A percentile compares a stretch with the other conserved stretches of the same genome.
Conservation (phyloP, 371 early-diverging fungal species). For the Mortierella sp. region DNA sequence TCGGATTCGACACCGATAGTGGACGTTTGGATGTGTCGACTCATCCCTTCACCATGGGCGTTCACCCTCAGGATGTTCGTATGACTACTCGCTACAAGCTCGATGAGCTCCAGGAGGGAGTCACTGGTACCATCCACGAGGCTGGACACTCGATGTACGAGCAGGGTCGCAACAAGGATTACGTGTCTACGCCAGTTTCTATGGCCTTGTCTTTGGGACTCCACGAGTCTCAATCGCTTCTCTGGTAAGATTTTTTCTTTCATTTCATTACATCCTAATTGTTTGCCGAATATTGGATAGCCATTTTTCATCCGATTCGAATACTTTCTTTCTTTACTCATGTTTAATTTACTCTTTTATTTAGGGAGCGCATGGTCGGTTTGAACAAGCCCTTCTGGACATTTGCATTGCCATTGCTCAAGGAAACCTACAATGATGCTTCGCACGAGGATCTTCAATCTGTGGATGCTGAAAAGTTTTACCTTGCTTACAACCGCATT, state of each 20-base stretch:
- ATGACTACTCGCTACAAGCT: conserved; percentile 55
- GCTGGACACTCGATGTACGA: conserved; percentile 57
- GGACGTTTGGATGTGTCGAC: conserved; percentile 52
- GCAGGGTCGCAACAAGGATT: conserved; percentile 50
- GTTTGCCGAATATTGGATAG: too few relatives aligned
- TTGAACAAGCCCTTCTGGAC: conserved; percentile 53
- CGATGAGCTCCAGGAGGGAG: conserved; percentile 41
- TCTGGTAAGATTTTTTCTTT: conserved; percentile 38
- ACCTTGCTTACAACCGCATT: conserved; percentile 44
- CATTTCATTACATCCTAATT: background rate
- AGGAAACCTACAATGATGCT: conserved; percentile 44
- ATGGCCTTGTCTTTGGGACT: conserved; percentile 49
- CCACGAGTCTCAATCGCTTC: conserved; percentile 54
- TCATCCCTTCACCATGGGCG: conserved; percentile 54
- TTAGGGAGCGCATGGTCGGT: conserved; percentile 53
- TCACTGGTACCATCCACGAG: conserved; percentile 54
- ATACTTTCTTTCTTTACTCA: background rate
- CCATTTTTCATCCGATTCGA: background rate
- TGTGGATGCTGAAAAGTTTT: conserved; percentile 27
- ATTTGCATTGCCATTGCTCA: conserved; percentile 38
- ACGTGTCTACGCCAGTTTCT: conserved; percentile 35
- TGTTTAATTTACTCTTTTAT: background rate
- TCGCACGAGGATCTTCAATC: conserved; percentile 25
- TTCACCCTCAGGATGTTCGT: conserved; percentile 49
- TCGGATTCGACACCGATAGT: conserved; percentile 54